A percentile compares a stretch with the other conserved stretches of the same genome.
Evolutionary conservation across 345 rosid species (phyloP).

Genomic region (Hypericum perforatum): DNA sequence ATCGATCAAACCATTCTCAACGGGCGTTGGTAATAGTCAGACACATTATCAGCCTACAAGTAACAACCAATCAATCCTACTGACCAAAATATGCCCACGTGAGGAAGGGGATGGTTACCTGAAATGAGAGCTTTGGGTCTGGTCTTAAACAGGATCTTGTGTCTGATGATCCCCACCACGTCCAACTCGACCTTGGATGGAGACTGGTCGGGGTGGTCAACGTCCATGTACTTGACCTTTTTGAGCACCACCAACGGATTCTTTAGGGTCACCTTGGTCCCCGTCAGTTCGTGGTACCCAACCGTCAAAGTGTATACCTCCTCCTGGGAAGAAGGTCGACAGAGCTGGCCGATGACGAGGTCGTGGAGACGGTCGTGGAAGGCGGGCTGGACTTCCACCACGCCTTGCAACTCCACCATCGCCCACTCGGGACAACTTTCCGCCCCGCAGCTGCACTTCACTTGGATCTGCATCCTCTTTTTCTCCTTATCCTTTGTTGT

Average conservation of each 20-base stretch:
- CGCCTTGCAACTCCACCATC: conserved; percentile 80
- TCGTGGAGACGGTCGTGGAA: conserved; percentile 50
- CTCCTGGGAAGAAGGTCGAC: conserved; percentile 73
- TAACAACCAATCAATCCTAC: too few species aligned
- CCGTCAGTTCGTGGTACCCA: conserved; percentile 66
- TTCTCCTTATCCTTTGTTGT: conserved; percentile 1
- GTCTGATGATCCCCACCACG: conserved; percentile 59
- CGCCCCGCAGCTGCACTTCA: conserved; percentile 68
- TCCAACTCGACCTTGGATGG: conserved; percentile 39
- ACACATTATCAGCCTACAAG: too few species aligned
- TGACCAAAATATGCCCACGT: too few species aligned
- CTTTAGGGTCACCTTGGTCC: conserved; percentile 48
- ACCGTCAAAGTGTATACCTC: conserved; percentile 67
- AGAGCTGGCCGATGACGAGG: conserved; percentile 69
- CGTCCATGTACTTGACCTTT: conserved; percentile 39
- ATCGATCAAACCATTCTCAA: too few species aligned
- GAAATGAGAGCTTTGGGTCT: conserved; percentile 83
- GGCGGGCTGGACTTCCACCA: conserved; percentile 53
- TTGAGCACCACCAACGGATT: conserved; percentile 59
- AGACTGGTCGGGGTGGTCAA: conserved; percentile 10
- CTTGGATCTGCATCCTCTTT: conserved; percentile 59
- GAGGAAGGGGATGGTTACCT: too few species aligned
- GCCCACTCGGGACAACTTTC: conserved; percentile 82
- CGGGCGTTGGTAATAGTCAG: too few species aligned
- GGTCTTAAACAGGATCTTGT: conserved; percentile 69